Conservation (phyloP, 2,329 filamentous ascomycete genomes). For the Phyllosticta citriasiana region DNA sequence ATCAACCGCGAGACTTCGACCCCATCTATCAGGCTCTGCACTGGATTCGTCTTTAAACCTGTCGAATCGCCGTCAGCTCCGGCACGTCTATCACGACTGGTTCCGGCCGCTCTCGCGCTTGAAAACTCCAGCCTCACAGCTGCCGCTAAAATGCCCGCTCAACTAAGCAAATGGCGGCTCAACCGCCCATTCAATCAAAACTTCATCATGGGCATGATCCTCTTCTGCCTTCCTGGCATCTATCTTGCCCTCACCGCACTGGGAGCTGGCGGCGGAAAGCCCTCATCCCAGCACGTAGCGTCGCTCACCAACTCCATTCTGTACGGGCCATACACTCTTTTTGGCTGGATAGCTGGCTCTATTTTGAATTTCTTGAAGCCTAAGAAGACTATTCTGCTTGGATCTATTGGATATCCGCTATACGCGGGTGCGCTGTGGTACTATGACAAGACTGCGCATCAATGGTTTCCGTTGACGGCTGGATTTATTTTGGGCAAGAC, state of each 20-base stretch:
- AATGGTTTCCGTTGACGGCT: constrained; percentile 12
- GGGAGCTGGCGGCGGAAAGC: constrained; percentile 16
- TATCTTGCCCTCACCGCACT: constrained; percentile 16
- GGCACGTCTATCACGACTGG: no score
- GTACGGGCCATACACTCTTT: constrained; percentile 14
- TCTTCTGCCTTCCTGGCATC: constrained; percentile 16
- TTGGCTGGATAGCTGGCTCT: constrained; percentile 14
- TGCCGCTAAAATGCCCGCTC: neutral
- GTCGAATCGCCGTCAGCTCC: neutral
- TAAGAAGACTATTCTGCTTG: constrained; percentile 13
- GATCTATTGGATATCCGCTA: constrained; percentile 14
- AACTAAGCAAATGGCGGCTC: neutral
- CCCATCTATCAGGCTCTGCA: neutral
- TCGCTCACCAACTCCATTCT: constrained; percentile 14
- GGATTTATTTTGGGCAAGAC: neutral
- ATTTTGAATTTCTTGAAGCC: constrained; percentile 14
- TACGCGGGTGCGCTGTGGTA: constrained; percentile 17
- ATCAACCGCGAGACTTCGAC: neutral
- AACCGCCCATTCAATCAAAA: neutral
- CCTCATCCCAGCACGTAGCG: constrained; percentile 13
- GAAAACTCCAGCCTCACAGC: neutral
- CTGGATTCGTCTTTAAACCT: neutral
- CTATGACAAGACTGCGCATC: constrained; percentile 13
- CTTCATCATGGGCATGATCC: neutral
- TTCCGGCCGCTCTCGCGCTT: neutral